Conservation (phyloP, 2,329 filamentous ascomycete species). For the Claviceps pazoutovae region DNA sequence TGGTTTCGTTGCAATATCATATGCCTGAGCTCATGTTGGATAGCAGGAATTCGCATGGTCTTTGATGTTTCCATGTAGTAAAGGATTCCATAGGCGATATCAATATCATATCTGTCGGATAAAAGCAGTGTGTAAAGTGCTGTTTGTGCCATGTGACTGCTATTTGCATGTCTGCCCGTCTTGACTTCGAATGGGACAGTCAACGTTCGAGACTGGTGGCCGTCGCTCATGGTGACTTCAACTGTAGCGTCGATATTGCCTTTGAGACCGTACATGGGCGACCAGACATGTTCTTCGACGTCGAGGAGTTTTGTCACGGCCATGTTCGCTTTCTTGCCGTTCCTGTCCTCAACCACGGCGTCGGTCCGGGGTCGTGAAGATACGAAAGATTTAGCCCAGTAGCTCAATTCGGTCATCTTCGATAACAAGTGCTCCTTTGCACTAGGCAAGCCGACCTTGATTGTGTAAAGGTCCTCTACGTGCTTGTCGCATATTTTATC, state of each 20-base stretch:
- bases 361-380: conserved; percentile 52
- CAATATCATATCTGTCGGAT: conserved; percentile 87
- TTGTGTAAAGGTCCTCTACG: conserved; percentile 79
- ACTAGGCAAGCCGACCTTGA: conserved; percentile 58
- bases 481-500: conserved; percentile 59
- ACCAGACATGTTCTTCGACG: conserved; percentile 97
- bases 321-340: conserved; percentile 63
- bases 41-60: conserved; percentile 69
- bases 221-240: conserved; percentile 68
- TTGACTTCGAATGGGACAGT: conserved; percentile 93
- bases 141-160: conserved; percentile 82
- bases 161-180: conserved; percentile 73
- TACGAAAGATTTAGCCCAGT: conserved; percentile 76
- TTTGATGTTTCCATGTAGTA: conserved; percentile 92
- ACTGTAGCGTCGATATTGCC: conserved; percentile 97
- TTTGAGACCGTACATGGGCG: conserved; percentile 91
- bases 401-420: conserved; percentile 68
- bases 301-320: conserved; percentile 89
- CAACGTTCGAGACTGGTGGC: conserved; percentile 49
- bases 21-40: conserved; percentile 78
- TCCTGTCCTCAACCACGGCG: conserved; percentile 65
- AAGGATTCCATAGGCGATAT: conserved; percentile 77
- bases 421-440: conserved; percentile 69
- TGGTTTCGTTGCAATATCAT: conserved; percentile 96
- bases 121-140: conserved; percentile 85